A percentile compares a stretch with the other conserved stretches of the same genome.
Evolutionary conservation across 2,329 filamentous ascomycete species (phyloP).

Genomic region (Knoxdaviesia capensis): DNA sequence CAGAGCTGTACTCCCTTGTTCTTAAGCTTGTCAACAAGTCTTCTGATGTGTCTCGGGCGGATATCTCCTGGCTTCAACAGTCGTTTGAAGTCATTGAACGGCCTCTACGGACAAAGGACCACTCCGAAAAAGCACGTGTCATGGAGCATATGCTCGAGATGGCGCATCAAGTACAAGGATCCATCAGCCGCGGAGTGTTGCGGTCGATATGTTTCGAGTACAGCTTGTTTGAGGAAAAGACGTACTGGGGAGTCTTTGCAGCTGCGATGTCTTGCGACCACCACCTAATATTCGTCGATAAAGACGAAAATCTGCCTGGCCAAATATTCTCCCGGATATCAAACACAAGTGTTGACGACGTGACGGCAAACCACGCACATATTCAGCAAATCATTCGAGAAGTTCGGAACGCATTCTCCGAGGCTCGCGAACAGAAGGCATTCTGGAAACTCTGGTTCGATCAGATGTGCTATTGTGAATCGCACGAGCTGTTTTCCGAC

Average conservation of each 20-base stretch:
- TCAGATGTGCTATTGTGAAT: conserved; percentile 17
- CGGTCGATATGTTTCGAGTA: conserved; percentile 21
- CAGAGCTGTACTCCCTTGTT: conserved; percentile 24
- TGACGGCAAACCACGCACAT: conserved; percentile 8
- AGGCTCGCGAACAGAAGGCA: conserved; percentile 23
- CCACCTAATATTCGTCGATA: conserved; percentile 22
- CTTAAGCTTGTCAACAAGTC: conserved; percentile 11
- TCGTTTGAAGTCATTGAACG: too few species aligned
- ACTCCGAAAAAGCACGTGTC: conserved; percentile 7
- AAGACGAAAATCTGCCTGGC: conserved; percentile 16
- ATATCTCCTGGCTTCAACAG: conserved; percentile 8
- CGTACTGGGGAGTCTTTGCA: conserved; percentile 22
- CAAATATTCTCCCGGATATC: conserved; percentile 17
- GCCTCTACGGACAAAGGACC: conserved; percentile 1
- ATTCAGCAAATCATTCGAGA: conserved; percentile 7
- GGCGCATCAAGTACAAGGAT: conserved; percentile 11
- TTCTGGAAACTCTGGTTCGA: conserved; percentile 27
- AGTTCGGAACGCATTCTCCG: conserved; percentile 21
- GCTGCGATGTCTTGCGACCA: conserved; percentile 22
- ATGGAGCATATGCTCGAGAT: conserved; percentile 13
- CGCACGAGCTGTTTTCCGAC: conserved; percentile 6
- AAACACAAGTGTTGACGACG: conserved; percentile 3
- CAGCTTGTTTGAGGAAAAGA: conserved; percentile 14
- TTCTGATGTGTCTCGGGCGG: conserved; percentile 11
- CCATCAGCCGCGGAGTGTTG: conserved; percentile 19